A percentile compares a stretch with the other conserved stretches of the same genome.
phyloP scores from a whole-genome alignment of 1,284 basidiomycete species.

The Cerrena zonata region DNA sequence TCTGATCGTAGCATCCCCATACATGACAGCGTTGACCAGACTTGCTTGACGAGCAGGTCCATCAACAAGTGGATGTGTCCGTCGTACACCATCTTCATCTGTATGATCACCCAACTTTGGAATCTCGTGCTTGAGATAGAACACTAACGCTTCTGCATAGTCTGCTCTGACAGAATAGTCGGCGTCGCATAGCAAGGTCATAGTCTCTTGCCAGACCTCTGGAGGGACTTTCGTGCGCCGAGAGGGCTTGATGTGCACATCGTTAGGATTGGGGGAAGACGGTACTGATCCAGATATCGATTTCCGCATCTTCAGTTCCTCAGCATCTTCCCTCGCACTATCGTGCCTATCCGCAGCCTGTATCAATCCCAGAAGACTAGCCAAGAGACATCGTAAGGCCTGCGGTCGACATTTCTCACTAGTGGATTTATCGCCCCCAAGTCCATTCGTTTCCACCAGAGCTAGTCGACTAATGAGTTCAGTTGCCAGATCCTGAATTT shows the following conservation, averaged over 20 bases:
- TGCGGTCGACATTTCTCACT: slow-evolving; percentile 50
- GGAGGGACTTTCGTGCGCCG: slow-evolving; percentile 71
- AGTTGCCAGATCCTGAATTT: slow-evolving; percentile 87
- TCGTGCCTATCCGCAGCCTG: slow-evolving; percentile 54
- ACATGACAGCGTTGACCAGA: slow-evolving; percentile 45
- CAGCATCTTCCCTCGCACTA: slow-evolving; percentile 23
- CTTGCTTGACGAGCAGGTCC: slow-evolving; percentile 41
- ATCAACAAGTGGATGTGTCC: slow-evolving; percentile 37
- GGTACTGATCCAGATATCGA: slow-evolving; percentile 11
- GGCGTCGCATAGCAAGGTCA: slow-evolving; percentile 75
- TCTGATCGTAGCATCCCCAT: slow-evolving; percentile 59
- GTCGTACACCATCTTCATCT: slow-evolving; percentile 41
- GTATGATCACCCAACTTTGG: slow-evolving; percentile 49
- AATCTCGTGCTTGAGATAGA: slow-evolving; percentile 73
- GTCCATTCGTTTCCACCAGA: slow-evolving; percentile 61
- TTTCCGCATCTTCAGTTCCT: slow-evolving; percentile 19
- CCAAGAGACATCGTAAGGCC: slow-evolving; percentile 69
- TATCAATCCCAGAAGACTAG: slow-evolving; percentile 70
- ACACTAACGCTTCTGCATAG: slow-evolving; percentile 66
- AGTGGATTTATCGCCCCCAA: slow-evolving; percentile 39
- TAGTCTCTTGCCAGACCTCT: slow-evolving; percentile 84
- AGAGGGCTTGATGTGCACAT: slow-evolving; percentile 29
- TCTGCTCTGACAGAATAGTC: slow-evolving; percentile 71
- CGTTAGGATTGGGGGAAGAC: slow-evolving; percentile 1
- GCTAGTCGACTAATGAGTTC: slow-evolving; percentile 79